Base-by-base conservation (phyloP, 2,329 filamentous ascomycete genomes). In the Cytospora mali region DNA sequence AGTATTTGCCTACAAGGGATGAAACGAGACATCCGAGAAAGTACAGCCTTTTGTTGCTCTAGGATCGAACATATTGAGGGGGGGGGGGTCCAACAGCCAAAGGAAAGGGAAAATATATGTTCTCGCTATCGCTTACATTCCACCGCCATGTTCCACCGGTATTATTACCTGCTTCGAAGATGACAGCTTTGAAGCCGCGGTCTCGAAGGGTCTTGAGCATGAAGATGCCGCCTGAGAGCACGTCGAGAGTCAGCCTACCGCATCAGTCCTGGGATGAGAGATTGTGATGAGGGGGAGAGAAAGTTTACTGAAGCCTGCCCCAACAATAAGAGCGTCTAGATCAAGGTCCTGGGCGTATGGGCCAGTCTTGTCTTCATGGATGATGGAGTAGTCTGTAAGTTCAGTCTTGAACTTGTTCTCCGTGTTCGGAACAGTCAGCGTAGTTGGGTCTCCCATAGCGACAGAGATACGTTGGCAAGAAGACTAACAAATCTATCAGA, bases 141-240 rank as follows among this genome's bases (percentile, higher is more conserved):
- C 78, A 85, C 50, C 78, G 72, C 84, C 85, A 87, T 0, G 78
- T 80, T 27, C 83, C 84, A 2, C 83, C 84, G 0, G 78, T 70
- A 56, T 80, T 78, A 10, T 76, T 76, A 13, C 80, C 84, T 0
- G 82, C 81, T 65, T 87, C 84, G 64, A 80, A 82, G 25, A 86
- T 75, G 31, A 78, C 75, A 2, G 76, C 73, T 14, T 79, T 80
- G 31, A 80, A 70, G 0, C 83, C 84, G 11, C 75, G 74, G 11
- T 84, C 79, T 2, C 81, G 79, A 13, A 85, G 76, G 0, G 77
- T 77, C 66, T 84, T 80, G 39, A 85, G 78, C 72, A 79, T 78
- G 62, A 80, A 84, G 21, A 82, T 72, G 16, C 81, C 81, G 28
- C 78, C 76, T 60, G 10, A 23, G n/a, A 4, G 9, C 7, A 46